phyloP scores from a whole-genome alignment of 371 early-diverging fungal genomes.

The Lichtheimia hyalospora region DNA sequence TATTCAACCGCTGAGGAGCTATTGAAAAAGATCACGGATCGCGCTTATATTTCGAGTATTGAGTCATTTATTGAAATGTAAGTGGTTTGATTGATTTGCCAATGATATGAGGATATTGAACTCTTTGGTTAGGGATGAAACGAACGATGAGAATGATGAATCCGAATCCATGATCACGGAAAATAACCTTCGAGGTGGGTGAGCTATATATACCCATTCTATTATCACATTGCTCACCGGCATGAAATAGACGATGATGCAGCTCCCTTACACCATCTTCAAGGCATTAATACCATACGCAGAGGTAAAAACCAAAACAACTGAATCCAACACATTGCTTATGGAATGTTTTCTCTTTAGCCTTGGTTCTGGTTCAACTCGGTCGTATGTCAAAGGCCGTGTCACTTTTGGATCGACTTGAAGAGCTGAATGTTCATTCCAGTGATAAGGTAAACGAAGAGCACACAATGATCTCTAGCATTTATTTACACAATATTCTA shows the following conservation, averaged over 20 bases:
- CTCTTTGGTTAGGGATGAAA: neutral
- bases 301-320: conserved; percentile 16
- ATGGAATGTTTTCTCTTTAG: neutral
- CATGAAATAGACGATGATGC: neutral
- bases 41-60: conserved; percentile 40
- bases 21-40: conserved; percentile 46
- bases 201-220: no score
- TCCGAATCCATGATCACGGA: neutral
- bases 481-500: neutral
- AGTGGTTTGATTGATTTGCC: neutral
- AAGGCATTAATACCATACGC: conserved; percentile 13
- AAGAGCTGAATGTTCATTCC: no score
- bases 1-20: conserved; percentile 46
- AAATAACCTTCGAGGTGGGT: no score
- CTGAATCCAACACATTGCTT: neutral
- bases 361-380: no score
- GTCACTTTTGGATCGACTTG: neutral
- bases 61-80: conserved; percentile 47
- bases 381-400: neutral
- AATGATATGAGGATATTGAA: neutral
- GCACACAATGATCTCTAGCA: no score
- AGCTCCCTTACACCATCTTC: conserved; percentile 1
- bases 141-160: neutral
- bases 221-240: no score
- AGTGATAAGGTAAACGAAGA: no score